phyloP scores from a whole-genome alignment of 2,329 filamentous ascomycete species.

The Emericellopsis atlantica region DNA sequence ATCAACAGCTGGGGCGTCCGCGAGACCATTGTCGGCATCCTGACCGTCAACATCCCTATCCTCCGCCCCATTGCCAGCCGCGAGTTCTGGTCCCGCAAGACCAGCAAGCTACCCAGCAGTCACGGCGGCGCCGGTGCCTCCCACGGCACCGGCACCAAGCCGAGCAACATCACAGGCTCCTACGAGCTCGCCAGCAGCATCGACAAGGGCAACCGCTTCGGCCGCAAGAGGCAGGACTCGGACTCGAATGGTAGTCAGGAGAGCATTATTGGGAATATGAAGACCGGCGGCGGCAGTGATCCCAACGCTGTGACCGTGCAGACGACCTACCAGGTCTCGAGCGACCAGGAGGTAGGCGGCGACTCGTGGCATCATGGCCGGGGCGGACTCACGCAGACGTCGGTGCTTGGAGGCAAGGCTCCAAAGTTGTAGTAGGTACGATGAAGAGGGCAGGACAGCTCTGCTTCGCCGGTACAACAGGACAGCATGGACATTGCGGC shows the following conservation, averaged over 20 bases:
- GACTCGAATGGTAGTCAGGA: background rate
- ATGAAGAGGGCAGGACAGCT: too few relatives aligned
- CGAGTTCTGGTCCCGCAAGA: constrained; percentile 1
- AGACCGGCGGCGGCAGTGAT: background rate
- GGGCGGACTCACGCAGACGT: too few relatives aligned
- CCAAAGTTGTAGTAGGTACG: too few relatives aligned
- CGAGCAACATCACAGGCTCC: background rate
- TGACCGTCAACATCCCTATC: constrained; percentile 14
- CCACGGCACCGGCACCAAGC: background rate
- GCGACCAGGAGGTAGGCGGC: background rate
- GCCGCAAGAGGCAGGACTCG: background rate
- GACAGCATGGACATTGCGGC: too few relatives aligned
- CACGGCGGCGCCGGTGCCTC: background rate
- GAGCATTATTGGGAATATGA: background rate
- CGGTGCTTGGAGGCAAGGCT: too few relatives aligned
- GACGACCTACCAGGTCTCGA: background rate
- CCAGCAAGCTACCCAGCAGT: background rate
- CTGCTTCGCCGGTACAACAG: too few relatives aligned
- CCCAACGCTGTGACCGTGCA: background rate
- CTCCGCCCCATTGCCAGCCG: constrained; percentile 3
- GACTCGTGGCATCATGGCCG: background rate
- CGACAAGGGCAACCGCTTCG: background rate
- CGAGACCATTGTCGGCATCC: constrained; percentile 21
- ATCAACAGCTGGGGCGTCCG: constrained; percentile 14
- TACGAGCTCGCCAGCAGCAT: background rate